Percentiles rank a stretch among this genome's conserved stretches.
phyloP scores from a whole-genome alignment of 306 rosid genomes.

The Sicyos baderoa region DNA sequence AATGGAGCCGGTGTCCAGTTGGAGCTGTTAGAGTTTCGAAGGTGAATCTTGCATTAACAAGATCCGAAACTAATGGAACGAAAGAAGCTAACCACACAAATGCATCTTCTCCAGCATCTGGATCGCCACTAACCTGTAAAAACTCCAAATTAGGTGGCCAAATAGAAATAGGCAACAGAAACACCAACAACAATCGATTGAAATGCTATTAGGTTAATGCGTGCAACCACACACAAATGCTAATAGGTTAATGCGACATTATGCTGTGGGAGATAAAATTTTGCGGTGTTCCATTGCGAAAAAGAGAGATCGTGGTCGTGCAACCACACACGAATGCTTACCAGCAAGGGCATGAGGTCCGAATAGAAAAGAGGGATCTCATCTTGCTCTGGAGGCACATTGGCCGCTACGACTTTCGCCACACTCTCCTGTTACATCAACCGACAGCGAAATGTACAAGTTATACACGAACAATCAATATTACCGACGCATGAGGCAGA shows the following conservation, averaged over 20 bases:
- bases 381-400: constrained; percentile 38
- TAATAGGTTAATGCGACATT: no score
- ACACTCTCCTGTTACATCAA: constrained; percentile 45
- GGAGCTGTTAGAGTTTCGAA: constrained; percentile 75
- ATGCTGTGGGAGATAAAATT: background rate
- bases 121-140: constrained; percentile 50
- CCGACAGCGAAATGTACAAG: background rate
- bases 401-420: constrained; percentile 28
- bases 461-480: background rate
- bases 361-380: constrained; percentile 83
- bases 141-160: background rate
- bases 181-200: background rate
- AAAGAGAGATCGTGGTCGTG: background rate
- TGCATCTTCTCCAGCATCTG: constrained; percentile 77
- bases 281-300: background rate
- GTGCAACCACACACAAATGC: no score
- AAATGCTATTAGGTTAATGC: background rate
- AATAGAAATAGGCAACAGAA: no score
- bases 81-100: constrained; percentile 81
- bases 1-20: constrained; percentile 64
- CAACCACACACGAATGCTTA: constrained; percentile 29
- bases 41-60: constrained; percentile 69
- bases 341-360: constrained; percentile 87
- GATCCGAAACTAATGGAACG: constrained; percentile 58
- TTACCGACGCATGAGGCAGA: background rate